Evolutionary conservation across 2,329 filamentous ascomycete genomes (phyloP), one percentile per base, ranked within the genome.

Genomic region (Dothideomycetes sp.): DNA sequence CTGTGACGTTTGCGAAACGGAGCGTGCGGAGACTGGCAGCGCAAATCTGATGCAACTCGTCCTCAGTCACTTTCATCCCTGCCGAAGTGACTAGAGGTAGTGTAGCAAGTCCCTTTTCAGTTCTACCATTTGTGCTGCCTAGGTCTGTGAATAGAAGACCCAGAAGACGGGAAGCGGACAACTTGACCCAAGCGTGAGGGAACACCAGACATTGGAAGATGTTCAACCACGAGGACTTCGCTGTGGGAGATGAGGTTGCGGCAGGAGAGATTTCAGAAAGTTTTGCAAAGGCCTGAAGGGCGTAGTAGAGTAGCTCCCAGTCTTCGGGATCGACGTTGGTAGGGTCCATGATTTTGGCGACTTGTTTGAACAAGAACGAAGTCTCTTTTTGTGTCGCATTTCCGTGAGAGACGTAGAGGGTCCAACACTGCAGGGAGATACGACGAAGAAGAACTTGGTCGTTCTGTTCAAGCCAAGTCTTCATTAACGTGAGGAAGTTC

Each of bases 101-200:
- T 2, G 65, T 68, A 19, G 62, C 63, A 43, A 77, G 65, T 9
- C 70, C 71, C 20, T 55, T 58, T 20, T 67, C 67, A 11, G 51
- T 53, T 44, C 56, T 57, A 31, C 70, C 73, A 52, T 74, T 78
- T 8, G 73, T 73, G 45, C 73, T 72, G 16, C 82, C 83, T 48
- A 94, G 78, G 57, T 94, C 84, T 3, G 79, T 75, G 51, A 95
- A 78, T 61, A 84, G 91, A n/a, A 73, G 69, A 33, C 81, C 81
- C 28, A 88, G 65, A 13, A 96, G 68, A 45, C 76, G 80, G 9
- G 87, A 76, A 13, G 86, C 77, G 6, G 79, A 80, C 35, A 86
- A 71, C 58, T 91, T 89, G 45, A 95, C 79, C 59, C 78, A 76
- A 2, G 74, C 64, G 49, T 91, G 77, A 2, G 77, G 73, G 15